Conservation (phyloP, 176 grass and related monocot species). For the Saccharum officinarum region DNA sequence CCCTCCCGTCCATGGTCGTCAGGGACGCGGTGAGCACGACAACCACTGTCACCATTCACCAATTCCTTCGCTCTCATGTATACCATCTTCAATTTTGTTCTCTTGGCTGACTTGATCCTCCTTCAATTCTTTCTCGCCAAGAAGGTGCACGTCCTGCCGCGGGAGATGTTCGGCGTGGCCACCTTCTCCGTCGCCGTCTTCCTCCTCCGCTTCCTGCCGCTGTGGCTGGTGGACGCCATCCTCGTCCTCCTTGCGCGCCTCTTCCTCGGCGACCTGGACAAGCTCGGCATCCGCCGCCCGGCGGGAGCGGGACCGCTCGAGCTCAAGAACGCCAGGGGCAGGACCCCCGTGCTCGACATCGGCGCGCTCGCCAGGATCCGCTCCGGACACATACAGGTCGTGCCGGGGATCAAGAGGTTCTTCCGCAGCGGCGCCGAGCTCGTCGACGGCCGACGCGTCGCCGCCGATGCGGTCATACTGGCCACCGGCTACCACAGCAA, state of each 20-base stretch:
- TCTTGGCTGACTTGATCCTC: not conserved
- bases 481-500: slow-evolving; percentile 90
- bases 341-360: slow-evolving; percentile 73
- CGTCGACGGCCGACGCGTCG: slow-evolving; percentile 52
- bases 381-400: slow-evolving; percentile 67
- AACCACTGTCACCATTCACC: too few species aligned
- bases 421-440: slow-evolving; percentile 43
- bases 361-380: slow-evolving; percentile 67
- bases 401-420: slow-evolving; percentile 66
- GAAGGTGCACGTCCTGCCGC: slow-evolving; percentile 83
- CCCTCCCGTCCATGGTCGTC: slow-evolving; percentile 73
- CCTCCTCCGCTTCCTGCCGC: slow-evolving; percentile 61
- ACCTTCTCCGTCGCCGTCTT: slow-evolving; percentile 68
- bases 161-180: slow-evolving; percentile 66
- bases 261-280: slow-evolving; percentile 60
- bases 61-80: too few species aligned
- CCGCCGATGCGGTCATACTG: slow-evolving; percentile 61
- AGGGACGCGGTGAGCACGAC: slow-evolving; percentile 65
- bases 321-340: slow-evolving; percentile 70
- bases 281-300: slow-evolving; percentile 58
- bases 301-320: slow-evolving; percentile 47
- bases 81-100: too few species aligned
- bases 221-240: slow-evolving; percentile 68
- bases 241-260: slow-evolving; percentile 63
- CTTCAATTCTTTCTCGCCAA: not conserved